phyloP scores from a whole-genome alignment of 805 yeast genomes.

The Lachancea cidri region DNA sequence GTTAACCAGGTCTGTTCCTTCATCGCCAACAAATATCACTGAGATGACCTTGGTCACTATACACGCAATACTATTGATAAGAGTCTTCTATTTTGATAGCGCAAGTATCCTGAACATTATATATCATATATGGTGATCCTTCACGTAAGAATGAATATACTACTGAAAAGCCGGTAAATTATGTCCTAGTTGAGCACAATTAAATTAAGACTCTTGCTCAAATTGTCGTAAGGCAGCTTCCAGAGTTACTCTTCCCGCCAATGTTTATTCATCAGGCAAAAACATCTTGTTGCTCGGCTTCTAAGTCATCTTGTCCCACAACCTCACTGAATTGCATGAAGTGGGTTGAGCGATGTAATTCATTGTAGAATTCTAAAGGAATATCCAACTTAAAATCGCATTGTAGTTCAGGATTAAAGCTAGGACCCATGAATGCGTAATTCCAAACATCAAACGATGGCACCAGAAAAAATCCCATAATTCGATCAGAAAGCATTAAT shows the following conservation, averaged over 20 bases:
- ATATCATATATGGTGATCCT: too few relatives aligned
- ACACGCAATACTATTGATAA: too few relatives aligned
- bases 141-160: too few relatives aligned
- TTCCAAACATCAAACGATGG: conserved; percentile 90
- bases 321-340: conserved; percentile 69
- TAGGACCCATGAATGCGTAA: conserved; percentile 79
- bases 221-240: too few relatives aligned
- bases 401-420: conserved; percentile 60
- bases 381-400: conserved; percentile 67
- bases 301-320: conserved; percentile 49
- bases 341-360: conserved; percentile 82
- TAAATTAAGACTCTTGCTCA: too few relatives aligned
- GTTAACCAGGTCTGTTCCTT: too few relatives aligned
- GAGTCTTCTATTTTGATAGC: too few relatives aligned
- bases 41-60: too few relatives aligned
- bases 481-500: conserved; percentile 64
- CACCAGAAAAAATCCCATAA: conserved; percentile 78
- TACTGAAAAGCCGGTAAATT: too few relatives aligned
- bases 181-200: too few relatives aligned
- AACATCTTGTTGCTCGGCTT: conserved; percentile 64
- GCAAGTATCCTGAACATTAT: too few relatives aligned
- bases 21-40: too few relatives aligned
- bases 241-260: background rate
- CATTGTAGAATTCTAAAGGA: conserved; percentile 81
- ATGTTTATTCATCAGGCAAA: conserved; percentile 37